Percentiles rank a stretch among this genome's conserved stretches.
Evolutionary conservation across 23 red algal genomes (phyloP).

Genomic region (Gracilaria vermiculophylla): DNA sequence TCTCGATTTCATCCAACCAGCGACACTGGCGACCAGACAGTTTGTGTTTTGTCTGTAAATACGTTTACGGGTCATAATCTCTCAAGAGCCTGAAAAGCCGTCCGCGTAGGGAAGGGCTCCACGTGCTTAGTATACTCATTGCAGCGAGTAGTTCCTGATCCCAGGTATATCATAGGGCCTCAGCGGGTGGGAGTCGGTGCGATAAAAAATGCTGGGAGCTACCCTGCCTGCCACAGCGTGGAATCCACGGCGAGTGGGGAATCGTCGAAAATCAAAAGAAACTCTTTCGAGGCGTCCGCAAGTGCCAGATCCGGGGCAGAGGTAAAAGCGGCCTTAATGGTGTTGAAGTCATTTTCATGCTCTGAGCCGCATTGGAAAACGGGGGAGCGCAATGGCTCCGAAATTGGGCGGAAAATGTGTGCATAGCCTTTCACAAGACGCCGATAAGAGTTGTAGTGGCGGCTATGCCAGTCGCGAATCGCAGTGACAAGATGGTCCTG

Average conservation of each 20-base stretch:
- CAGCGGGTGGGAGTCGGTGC: not conserved
- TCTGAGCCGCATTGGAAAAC: not conserved
- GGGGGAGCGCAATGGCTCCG: not conserved
- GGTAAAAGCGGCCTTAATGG: not conserved
- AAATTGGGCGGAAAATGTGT: not conserved
- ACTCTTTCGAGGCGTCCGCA: not conserved
- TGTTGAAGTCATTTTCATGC: not conserved
- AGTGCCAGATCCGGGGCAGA: not conserved
- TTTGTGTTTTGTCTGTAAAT: slow-evolving; percentile 30
- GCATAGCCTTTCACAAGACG: not conserved
- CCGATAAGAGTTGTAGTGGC: not conserved
- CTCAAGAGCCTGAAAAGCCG: not conserved
- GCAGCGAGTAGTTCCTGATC: slow-evolving; percentile 28
- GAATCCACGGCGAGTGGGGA: slow-evolving; percentile 16
- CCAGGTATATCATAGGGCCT: slow-evolving; percentile 10
- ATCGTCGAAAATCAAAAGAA: not conserved
- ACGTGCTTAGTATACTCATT: not conserved
- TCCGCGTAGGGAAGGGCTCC: slow-evolving; percentile 7
- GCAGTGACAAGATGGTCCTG: not conserved
- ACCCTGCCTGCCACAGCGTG: not conserved
- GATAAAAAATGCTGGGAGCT: slow-evolving; percentile 14
- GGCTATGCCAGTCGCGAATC: not conserved
- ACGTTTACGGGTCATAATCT: slow-evolving; percentile 33
- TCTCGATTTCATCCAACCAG: slow-evolving; percentile 37
- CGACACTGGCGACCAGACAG: slow-evolving; percentile 18